Evolutionary conservation across 2,329 filamentous ascomycete species (phyloP).

Genomic region (Arthrobotrys pseudoclavata): DNA sequence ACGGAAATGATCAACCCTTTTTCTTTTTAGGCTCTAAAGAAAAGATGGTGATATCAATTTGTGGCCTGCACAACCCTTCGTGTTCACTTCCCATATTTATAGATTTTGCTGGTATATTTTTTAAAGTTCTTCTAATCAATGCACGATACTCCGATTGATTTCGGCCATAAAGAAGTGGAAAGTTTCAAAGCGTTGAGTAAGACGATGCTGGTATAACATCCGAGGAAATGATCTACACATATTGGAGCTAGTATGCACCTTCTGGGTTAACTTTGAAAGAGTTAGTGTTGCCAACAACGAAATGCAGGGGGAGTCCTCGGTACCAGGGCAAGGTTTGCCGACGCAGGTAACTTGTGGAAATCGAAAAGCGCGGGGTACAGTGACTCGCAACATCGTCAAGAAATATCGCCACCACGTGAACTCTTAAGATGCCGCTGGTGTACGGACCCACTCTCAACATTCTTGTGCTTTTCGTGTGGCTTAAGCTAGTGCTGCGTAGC

Average conservation of each 20-base stretch:
- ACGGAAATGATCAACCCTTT: too few species aligned
- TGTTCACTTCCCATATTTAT: conserved; percentile 1
- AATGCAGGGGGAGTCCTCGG: neutral
- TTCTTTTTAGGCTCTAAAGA: too few species aligned
- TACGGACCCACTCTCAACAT: too few species aligned
- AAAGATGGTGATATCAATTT: neutral
- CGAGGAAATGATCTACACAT: neutral
- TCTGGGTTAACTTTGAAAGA: neutral
- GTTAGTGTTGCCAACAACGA: neutral
- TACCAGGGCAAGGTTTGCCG: neutral
- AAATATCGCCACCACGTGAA: too few species aligned
- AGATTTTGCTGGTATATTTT: neutral
- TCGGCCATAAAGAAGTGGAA: neutral
- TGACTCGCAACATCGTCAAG: too few species aligned
- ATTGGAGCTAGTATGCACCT: neutral
- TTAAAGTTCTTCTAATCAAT: neutral
- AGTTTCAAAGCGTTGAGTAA: neutral
- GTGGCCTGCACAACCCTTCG: neutral
- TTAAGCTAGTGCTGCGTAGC: too few species aligned
- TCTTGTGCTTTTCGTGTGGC: too few species aligned
- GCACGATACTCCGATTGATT: neutral
- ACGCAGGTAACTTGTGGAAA: too few species aligned
- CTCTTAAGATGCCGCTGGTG: too few species aligned
- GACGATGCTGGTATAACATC: neutral
- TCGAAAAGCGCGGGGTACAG: too few species aligned